Base-by-base conservation (phyloP, 2,329 filamentous ascomycete genomes). In the Aspergillus ustus region DNA sequence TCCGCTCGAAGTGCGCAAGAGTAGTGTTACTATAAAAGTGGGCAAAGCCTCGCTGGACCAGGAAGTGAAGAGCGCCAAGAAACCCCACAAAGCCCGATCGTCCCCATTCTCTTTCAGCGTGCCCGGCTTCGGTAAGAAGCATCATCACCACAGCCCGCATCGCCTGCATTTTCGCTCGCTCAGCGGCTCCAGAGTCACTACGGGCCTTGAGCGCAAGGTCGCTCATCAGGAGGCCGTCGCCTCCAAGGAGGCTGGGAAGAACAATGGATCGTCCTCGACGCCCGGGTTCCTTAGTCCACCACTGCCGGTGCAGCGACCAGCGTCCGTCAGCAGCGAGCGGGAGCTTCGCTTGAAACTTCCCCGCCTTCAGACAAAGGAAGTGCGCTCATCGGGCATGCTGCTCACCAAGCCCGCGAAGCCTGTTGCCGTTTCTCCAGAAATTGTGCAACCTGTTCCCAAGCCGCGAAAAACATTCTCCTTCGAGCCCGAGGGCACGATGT, bases 331-430 rank as follows among this genome's bases (percentile, higher is more conserved):
- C 46, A 70, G 63, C 44, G 70, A 71, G 65, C 67, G 63, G 44
- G 66, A 69, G 40, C 54, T 68, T 48, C 69, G 67, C 52, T 57
- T 66, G 46, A 65, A 64, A 37, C 62, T 72, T 28, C 68, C 72
- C 44, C 69, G 70, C 28, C 66, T 73, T 52, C 64, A 68, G 31
- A 72, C 69, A 52, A 64, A 66, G 57, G 63, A 66, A 53, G 57
- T 58, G 46, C 48, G 55, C 28, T 46, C 49, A 28, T 25, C 52
- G 7, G 40, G 37, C 29, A 25, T 50, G 31, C 45, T 11, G 15
- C 22, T 28, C 3, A 22, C 37, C 19, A 40, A 40, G 5, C 34
- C 3, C 34, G 5, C 34, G 34, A 40, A 40, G 15, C 34, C 34
- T 15, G 13, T 15, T 43, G 45, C 34, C 34, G 44, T 45, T 46